phyloP scores from a whole-genome alignment of 83 land plant genomes.

The Diphasiastrum complanatum region DNA sequence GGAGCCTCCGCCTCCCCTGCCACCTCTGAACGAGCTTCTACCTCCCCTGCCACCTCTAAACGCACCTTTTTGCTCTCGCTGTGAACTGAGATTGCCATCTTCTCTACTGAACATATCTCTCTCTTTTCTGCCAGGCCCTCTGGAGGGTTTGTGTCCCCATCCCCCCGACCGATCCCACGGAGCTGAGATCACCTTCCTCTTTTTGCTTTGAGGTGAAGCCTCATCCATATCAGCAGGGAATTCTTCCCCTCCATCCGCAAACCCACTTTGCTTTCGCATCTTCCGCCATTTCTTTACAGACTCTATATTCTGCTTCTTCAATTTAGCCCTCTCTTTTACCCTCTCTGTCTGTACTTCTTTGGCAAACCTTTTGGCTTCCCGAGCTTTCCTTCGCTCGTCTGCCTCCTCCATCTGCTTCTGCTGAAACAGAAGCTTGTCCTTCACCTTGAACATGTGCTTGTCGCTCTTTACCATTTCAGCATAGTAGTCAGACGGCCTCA shows the following conservation, averaged over 20 bases:
- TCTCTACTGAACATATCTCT: neutral
- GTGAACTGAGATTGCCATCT: neutral
- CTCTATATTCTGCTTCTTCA: constrained; percentile 90
- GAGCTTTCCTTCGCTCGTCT: constrained; percentile 82
- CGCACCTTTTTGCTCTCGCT: neutral
- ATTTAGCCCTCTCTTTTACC: constrained; percentile 72
- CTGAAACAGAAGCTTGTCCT: constrained; percentile 58
- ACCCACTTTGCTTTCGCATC: constrained; percentile 70
- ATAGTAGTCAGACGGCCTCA: constrained; percentile 86
- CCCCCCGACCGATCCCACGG: constrained; percentile 89
- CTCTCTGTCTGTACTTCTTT: constrained; percentile 88
- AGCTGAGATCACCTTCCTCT: constrained; percentile 33
- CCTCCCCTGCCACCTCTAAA: neutral
- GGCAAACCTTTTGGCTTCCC: constrained; percentile 74
- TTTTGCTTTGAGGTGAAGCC: constrained; percentile 19
- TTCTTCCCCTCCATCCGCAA: constrained; percentile 33
- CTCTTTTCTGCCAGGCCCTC: no score
- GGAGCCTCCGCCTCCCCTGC: neutral
- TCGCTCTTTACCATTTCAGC: constrained; percentile 99
- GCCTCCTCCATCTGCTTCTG: constrained; percentile 83
- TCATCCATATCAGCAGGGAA: constrained; percentile 24
- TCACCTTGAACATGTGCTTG: constrained; percentile 84
- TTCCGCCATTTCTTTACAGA: constrained; percentile 97
- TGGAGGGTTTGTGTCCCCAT: constrained; percentile 1
- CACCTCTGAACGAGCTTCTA: neutral